These are phyloP conservation scores for Podospora comata DNA, from an alignment of 495 filamentous ascomycete species.

Conservation along the genomic window DNA sequence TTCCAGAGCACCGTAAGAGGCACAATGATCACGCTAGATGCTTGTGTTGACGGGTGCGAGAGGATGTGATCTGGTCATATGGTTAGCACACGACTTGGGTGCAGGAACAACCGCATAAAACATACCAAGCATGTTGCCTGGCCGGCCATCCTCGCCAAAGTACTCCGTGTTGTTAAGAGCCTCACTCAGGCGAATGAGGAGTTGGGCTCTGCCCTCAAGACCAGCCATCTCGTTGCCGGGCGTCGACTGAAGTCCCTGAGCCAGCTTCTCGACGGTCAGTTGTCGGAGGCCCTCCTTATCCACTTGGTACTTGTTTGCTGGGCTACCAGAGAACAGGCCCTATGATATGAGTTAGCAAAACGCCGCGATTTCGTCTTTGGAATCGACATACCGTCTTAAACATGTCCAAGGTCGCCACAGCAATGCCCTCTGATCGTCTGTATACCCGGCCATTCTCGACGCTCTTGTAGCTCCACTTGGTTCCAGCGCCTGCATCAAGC, in stretches of 20 bases:
- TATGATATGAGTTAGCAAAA: conserved; percentile 23
- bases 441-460: conserved; percentile 84
- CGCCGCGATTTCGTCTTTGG: not conserved
- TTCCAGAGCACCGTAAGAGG: conserved; percentile 90
- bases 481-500: conserved; percentile 83
- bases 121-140: conserved; percentile 93
- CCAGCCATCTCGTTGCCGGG: conserved; percentile 81
- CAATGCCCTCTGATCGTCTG: conserved; percentile 84
- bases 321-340: conserved; percentile 85
- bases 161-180: conserved; percentile 79
- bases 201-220: conserved; percentile 77
- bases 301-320: conserved; percentile 78
- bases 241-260: conserved; percentile 78
- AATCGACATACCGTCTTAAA: conserved; percentile 63
- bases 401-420: conserved; percentile 95
- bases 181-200: conserved; percentile 71
- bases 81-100: conserved; percentile 10
- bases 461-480: conserved; percentile 82
- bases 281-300: conserved; percentile 76
- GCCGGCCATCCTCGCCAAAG: conserved; percentile 80
- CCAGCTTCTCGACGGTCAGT: conserved; percentile 69
- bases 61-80: conserved; percentile 73
- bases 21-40: conserved; percentile 81
- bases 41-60: conserved; percentile 82
- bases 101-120: not conserved